Evolutionary conservation across 257 asterid genomes (phyloP), one percentile per base, ranked within the genome.

Genomic region (Solanum corneliomulleri): DNA sequence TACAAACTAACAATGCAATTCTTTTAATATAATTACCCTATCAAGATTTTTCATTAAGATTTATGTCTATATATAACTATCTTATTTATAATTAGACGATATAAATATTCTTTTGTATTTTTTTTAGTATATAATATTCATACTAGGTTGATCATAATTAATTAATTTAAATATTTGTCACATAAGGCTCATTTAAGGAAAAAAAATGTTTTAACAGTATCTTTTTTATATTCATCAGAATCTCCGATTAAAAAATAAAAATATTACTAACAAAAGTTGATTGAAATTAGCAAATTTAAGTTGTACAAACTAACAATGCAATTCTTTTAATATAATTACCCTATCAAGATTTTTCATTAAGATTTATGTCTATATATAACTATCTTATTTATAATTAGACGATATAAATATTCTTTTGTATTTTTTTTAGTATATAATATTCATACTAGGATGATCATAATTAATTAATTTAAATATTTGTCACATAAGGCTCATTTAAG

Each of bases 181-280:
- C 14, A 11, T 64, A 64, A 27, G 8, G 1, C 0, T 27, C 1
- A 27, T 27, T 68, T 27, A 49, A 49, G 20, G 25, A 10, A 5
- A 4, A n/a, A 2, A 11, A n/a, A 2, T n/a, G 3, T 9, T 1
- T 7, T n/a, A 1, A 64, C 25, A 20, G 0, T 3, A 56, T 64
- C 6, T 11, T 0, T 6, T 13, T 68, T 13, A 68, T 27, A 27
- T 29, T 27, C 0, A 68, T 12, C 0, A 69, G 3, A 12, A 27
- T 14, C 0, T 70, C 12, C 3, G 5, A 31, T 70, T 31, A 70
- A 70, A 0, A 1, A 1, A 1, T 14, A 52, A 56, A 56, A 7
- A 56, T 49, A 49, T 7, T 49, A 49, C n/a, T 18, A 2, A 31
- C 42, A 23, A 74, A 74, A 74, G 11, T 39, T 74, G 35, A 42